Evolutionary conservation across 345 rosid genomes (phyloP).

Genomic region (Hevea brasiliensis): DNA sequence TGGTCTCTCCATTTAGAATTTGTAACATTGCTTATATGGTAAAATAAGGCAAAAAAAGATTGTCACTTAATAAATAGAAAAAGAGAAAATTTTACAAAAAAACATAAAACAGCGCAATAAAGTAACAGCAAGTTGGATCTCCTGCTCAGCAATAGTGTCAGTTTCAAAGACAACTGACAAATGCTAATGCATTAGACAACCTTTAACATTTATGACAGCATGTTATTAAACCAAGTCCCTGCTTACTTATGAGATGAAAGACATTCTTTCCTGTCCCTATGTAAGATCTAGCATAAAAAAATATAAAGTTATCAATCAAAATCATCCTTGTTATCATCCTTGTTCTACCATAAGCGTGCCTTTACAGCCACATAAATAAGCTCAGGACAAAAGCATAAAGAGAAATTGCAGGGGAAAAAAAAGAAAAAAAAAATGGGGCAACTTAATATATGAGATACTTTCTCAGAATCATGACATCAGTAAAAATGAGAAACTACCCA

Average conservation of each 20-base stretch:
- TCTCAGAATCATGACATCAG: conserved; percentile 3
- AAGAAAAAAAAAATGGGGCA: neutral
- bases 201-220: neutral
- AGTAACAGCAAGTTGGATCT: neutral
- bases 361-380: neutral
- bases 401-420: neutral
- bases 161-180: neutral
- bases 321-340: neutral
- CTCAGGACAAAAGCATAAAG: neutral
- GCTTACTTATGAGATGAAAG: neutral
- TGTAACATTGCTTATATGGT: neutral
- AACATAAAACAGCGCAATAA: neutral
- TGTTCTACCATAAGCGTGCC: neutral
- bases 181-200: neutral
- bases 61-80: too few species aligned
- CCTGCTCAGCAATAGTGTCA: too few species aligned
- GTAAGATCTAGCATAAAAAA: conserved; percentile 1
- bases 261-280: neutral
- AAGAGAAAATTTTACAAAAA: neutral
- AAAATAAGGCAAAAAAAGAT: too few species aligned
- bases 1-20: too few species aligned
- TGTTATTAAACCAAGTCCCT: neutral
- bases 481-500: conserved; percentile 61
- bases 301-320: neutral
- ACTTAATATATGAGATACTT: neutral